Evolutionary conservation across 1,139 yeast species (phyloP), one percentile per base, ranked within the genome.

Genomic region (Zygoascus meyerae): DNA sequence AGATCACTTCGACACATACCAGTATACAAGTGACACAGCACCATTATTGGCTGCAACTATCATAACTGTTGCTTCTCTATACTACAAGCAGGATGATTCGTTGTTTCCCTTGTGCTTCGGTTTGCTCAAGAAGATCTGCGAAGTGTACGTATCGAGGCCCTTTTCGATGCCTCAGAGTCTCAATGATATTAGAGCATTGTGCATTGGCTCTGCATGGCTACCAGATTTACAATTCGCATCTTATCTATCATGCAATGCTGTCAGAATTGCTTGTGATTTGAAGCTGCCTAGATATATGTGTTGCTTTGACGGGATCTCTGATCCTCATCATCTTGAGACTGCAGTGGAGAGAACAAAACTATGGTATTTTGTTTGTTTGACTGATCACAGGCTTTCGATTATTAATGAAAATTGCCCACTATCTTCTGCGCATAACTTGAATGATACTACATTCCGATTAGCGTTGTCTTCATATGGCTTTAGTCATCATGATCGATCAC

Each of bases 181-280:
- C 4, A 45, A 46, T 29, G 48, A 46, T 26, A 37, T 42, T 7
- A 37, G 48, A 12, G 48, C 45, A 2, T 7, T 46, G 26, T 46
- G 48, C 21, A 41, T 46, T 3, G 48, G 48, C 1, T 35, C 48
- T 6, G 41, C 42, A 26, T 46, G 48, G 48, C 45, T 46, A 6
- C 44, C 36, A 11, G 48, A 46, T 21, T 18, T 40, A 31, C 11
- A 10, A n/a, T 32, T 40, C 32, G n/a, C 31, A 17, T 18, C 28
- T 17, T 29, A 35, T n/a, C 29, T 35, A 2, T 17, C 39, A 8
- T 17, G 29, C 12, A 14, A 31, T 17, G 47, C 47, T 11, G 47
- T 44, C 3, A 31, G 47, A 16, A 28, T 44, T 2, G 42, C 47
- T 12, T 38, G 43, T n/a, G 47, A 44, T 18, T 43, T 44, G 28